A percentile compares a stretch with the other conserved stretches of the same genome.
These are phyloP conservation scores for Metarhizium album DNA, from an alignment of 2,329 filamentous ascomycete genomes.

Conservation along the genomic window DNA sequence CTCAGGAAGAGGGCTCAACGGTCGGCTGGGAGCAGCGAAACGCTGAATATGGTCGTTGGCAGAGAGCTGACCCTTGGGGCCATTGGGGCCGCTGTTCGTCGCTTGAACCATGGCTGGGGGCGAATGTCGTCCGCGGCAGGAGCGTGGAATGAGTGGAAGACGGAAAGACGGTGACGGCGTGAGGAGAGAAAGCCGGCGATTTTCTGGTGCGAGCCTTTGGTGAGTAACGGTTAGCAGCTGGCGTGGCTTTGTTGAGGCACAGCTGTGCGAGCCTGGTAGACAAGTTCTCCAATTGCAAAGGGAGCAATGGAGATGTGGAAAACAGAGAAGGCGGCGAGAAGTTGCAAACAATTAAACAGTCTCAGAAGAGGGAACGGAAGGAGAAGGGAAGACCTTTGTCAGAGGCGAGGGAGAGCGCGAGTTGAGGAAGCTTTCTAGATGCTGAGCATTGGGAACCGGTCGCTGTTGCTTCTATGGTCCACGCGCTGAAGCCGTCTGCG, in stretches of 20 bases:
- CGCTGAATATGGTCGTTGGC: conserved; percentile 99
- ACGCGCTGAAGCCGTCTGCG: too few relatives aligned
- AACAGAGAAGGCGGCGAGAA: background rate
- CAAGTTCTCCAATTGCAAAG: background rate
- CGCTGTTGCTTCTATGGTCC: too few relatives aligned
- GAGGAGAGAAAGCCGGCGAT: conserved; percentile 3
- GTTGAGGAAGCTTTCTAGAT: conserved; percentile 1
- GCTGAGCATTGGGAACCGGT: background rate
- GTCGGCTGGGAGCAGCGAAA: conserved; percentile 85
- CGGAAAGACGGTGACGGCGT: conserved; percentile 5
- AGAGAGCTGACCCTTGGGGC: conserved; percentile 45
- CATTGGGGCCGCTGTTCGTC: conserved; percentile 37
- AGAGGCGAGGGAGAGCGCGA: background rate
- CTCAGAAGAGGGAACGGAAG: background rate
- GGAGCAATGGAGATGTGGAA: background rate
- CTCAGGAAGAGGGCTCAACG: conserved; percentile 74
- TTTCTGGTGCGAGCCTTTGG: conserved; percentile 8
- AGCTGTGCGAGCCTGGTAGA: background rate
- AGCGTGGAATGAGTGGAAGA: background rate
- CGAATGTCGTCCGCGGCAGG: conserved; percentile 7
- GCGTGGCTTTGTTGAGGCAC: conserved; percentile 3
- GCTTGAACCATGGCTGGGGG: conserved; percentile 38
- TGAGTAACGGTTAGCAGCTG: conserved; percentile 4
- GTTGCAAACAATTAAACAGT: background rate
- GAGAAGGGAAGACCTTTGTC: background rate